Base-by-base conservation (phyloP, 2,329 filamentous ascomycete species). In the Falciphora oryzae region DNA sequence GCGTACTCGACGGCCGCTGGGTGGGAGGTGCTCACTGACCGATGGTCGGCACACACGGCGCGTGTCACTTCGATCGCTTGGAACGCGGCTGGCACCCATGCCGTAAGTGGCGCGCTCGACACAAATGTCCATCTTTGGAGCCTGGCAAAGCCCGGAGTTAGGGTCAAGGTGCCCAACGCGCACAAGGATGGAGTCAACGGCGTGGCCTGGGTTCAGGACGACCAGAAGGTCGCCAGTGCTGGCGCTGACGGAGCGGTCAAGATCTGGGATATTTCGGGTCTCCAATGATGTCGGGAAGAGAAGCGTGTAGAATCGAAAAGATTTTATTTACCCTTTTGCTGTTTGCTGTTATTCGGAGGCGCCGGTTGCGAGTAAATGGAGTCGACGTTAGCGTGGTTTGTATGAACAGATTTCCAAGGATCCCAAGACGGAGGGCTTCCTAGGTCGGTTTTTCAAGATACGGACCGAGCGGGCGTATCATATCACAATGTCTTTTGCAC, bases 101-200 rank as follows among this genome's bases (percentile, higher is more conserved):
- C 93, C 3, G 92, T 87, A 27, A 96, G 91, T 74, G 94, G 93
- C 16, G 89, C 87, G 59, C 79, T 99, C 62, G 95, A 99, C 75
- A 97, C 94, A 0, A 93, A 96, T 72, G 85, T 99, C 27, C 93
- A 92, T 74, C 88, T 97, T 35, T 99, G 95, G 92, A 97, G 92
- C 74, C 77, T 97, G 65, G 82, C 80, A 56, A 91, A 92, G 73
- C 94, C 94, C 0, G 93, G 92, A 2, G 91, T 91, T 76, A 85
- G 94, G 69, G 85, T 96, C 69, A 94, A 95, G 80, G 89, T 88
- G 18, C 78, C 87, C 28, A 96, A 97, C 73, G 93, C 94, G 62
- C 95, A 99, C 79, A 97, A 97, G 79, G 95, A 98, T 73, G 95
- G 95, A 13, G 93, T 98, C 25, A 92, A 90, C 69, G 94, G 91